phyloP scores from a whole-genome alignment of 2,329 filamentous ascomycete genomes.

The Colletotrichum coccodes region DNA sequence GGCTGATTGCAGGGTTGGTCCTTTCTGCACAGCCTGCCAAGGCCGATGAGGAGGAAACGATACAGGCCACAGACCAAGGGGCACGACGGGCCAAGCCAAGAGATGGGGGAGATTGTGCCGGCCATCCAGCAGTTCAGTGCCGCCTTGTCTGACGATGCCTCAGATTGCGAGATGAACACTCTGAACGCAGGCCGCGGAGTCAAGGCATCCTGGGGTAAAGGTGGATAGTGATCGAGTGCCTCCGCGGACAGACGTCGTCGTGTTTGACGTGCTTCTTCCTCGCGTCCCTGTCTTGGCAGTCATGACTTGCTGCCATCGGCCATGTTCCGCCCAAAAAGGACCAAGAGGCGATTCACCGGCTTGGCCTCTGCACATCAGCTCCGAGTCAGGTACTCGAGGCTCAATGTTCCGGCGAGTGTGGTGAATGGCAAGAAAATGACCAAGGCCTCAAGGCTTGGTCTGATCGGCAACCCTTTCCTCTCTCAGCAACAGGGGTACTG shows the following conservation, averaged over 20 bases:
- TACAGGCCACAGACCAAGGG: constrained; percentile 19
- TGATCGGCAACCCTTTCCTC: constrained; percentile 10
- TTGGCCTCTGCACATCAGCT: constrained; percentile 7
- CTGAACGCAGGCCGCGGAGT: background rate
- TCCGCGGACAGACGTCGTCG: background rate
- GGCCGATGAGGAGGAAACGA: constrained; percentile 7
- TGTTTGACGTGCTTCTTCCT: background rate
- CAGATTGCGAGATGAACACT: background rate
- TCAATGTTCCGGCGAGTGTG: constrained; percentile 13
- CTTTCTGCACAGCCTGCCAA: constrained; percentile 26
- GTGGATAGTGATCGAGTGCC: background rate
- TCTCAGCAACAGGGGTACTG: background rate
- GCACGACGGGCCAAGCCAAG: constrained; percentile 16
- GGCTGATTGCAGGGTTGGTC: constrained; percentile 20
- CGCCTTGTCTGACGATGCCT: background rate
- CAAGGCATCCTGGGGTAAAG: background rate
- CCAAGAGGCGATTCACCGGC: background rate
- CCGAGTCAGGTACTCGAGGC: constrained; percentile 28
- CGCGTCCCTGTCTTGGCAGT: background rate
- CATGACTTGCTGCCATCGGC: constrained; percentile 9
- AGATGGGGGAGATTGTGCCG: constrained; percentile 16
- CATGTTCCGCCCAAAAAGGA: constrained; percentile 6
- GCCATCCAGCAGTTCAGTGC: background rate
- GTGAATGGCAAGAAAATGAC: background rate
- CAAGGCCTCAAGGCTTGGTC: constrained; percentile 19